Evolutionary conservation across 2,329 filamentous ascomycete species (phyloP).

Genomic region (Colletotrichum sp.): DNA sequence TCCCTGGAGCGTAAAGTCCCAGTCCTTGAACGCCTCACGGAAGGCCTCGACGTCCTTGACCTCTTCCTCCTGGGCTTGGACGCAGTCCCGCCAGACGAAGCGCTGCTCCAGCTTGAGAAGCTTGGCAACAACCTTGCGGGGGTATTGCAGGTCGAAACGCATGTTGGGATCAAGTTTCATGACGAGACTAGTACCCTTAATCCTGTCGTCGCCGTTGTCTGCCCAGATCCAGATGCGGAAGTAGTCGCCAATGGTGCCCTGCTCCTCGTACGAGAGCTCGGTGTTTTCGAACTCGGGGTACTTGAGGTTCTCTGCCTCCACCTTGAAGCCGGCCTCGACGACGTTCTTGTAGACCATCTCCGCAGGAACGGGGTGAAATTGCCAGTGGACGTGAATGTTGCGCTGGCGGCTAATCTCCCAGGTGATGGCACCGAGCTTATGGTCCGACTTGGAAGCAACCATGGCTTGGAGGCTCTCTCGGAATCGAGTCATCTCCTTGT

Average conservation of each 20-base stretch:
- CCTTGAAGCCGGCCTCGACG: constrained; percentile 87
- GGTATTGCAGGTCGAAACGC: constrained; percentile 91
- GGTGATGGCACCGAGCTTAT: constrained; percentile 79
- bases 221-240: constrained; percentile 85
- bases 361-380: constrained; percentile 79
- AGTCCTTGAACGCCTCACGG: constrained; percentile 80
- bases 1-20: constrained; percentile 74
- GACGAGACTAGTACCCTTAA: constrained; percentile 72
- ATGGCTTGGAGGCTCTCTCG: constrained; percentile 79
- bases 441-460: constrained; percentile 61
- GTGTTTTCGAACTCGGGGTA: constrained; percentile 56
- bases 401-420: constrained; percentile 88
- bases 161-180: constrained; percentile 74
- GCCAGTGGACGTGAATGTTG: constrained; percentile 93
- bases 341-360: constrained; percentile 73
- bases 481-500: constrained; percentile 84
- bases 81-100: constrained; percentile 85
- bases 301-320: constrained; percentile 79
- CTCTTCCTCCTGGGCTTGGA: constrained; percentile 80
- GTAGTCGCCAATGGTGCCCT: constrained; percentile 64
- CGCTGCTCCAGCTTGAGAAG: constrained; percentile 79
- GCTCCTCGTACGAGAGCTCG: constrained; percentile 55
- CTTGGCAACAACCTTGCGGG: constrained; percentile 85
- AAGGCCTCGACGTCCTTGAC: constrained; percentile 78
- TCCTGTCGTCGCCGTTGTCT: constrained; percentile 55